A percentile compares a stretch with the other conserved stretches of the same genome.
Evolutionary conservation across 2,329 filamentous ascomycete species (phyloP).

Genomic region (Apiospora rasikravindrae): DNA sequence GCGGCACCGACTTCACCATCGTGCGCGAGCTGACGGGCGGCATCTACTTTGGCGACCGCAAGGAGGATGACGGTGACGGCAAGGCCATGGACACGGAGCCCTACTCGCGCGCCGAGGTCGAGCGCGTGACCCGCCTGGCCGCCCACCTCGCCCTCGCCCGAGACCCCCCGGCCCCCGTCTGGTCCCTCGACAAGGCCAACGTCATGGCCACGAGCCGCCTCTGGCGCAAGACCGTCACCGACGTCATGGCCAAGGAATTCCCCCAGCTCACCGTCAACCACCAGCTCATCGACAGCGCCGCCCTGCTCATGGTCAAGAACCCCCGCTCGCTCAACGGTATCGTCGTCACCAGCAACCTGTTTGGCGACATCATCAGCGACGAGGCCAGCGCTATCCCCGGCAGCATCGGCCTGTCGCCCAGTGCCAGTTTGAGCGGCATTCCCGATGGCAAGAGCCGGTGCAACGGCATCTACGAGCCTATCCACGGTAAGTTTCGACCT

Average conservation of each 20-base stretch:
- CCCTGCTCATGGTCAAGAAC: conserved; percentile 97
- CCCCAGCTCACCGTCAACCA: conserved; percentile 83
- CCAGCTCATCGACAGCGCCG: conserved; percentile 94
- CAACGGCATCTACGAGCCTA: conserved; percentile 97
- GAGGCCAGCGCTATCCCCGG: conserved; percentile 95
- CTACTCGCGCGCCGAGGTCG: conserved; percentile 84
- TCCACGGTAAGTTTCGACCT: conserved; percentile 72
- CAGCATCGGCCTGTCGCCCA: conserved; percentile 85
- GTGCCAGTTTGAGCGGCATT: conserved; percentile 83
- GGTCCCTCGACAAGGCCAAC: conserved; percentile 94
- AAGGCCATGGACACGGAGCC: conserved; percentile 84
- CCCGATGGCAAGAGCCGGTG: conserved; percentile 84
- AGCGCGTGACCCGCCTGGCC: conserved; percentile 83
- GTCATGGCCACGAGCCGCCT: conserved; percentile 88
- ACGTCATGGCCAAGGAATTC: conserved; percentile 88
- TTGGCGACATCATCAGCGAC: conserved; percentile 95
- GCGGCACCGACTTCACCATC: conserved; percentile 89
- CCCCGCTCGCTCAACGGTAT: conserved; percentile 87
- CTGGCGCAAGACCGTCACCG: conserved; percentile 86
- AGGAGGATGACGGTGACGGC: conserved; percentile 77
- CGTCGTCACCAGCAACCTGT: conserved; percentile 90
- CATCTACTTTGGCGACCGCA: conserved; percentile 93
- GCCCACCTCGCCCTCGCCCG: conserved; percentile 80
- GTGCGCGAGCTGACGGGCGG: conserved; percentile 91
- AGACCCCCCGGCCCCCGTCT: conserved; percentile 78